A percentile compares a stretch with the other conserved stretches of the same genome.
Evolutionary conservation across 139 green algal genomes (phyloP).

Genomic region (Axilococcus clingmanii): DNA sequence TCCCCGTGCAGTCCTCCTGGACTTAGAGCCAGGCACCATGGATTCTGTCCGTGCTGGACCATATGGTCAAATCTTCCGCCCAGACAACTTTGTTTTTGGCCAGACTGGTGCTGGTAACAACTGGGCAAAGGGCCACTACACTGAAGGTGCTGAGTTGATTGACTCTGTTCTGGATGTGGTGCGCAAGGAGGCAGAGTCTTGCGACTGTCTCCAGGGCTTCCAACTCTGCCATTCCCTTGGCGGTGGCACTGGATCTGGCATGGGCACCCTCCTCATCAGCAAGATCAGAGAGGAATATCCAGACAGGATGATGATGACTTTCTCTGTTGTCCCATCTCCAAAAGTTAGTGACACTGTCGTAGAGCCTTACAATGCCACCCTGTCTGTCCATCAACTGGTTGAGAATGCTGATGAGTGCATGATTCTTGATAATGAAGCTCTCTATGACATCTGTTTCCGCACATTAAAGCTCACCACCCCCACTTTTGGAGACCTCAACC

Average conservation of each 20-base stretch:
- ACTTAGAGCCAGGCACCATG: constrained; percentile 97
- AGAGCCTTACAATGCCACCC: constrained; percentile 99
- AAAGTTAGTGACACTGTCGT: constrained; percentile 99
- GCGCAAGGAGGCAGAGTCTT: constrained; percentile 96
- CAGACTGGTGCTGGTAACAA: constrained; percentile 97
- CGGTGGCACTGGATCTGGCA: constrained; percentile 92
- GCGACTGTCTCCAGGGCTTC: constrained; percentile 98
- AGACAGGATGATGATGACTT: constrained; percentile 98
- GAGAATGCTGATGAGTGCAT: constrained; percentile 99
- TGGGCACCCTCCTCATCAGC: constrained; percentile 86
- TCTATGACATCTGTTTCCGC: constrained; percentile 99
- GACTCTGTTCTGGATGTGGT: constrained; percentile 97
- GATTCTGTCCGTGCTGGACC: constrained; percentile 92
- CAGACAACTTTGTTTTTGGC: constrained; percentile 98
- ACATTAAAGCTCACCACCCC: constrained; percentile 98
- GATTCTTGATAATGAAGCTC: constrained; percentile 95
- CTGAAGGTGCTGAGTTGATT: constrained; percentile 94
- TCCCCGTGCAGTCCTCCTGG: constrained; percentile 93
- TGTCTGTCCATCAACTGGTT: constrained; percentile 99
- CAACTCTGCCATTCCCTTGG: constrained; percentile 94
- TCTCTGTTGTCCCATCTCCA: constrained; percentile 97
- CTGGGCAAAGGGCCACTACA: constrained; percentile 99
- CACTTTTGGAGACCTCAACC: constrained; percentile 96
- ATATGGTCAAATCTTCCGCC: constrained; percentile 90
- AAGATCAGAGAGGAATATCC: constrained; percentile 91